phyloP scores from a whole-genome alignment of 75 land plant species.

The Adiantum capillusveneris region DNA sequence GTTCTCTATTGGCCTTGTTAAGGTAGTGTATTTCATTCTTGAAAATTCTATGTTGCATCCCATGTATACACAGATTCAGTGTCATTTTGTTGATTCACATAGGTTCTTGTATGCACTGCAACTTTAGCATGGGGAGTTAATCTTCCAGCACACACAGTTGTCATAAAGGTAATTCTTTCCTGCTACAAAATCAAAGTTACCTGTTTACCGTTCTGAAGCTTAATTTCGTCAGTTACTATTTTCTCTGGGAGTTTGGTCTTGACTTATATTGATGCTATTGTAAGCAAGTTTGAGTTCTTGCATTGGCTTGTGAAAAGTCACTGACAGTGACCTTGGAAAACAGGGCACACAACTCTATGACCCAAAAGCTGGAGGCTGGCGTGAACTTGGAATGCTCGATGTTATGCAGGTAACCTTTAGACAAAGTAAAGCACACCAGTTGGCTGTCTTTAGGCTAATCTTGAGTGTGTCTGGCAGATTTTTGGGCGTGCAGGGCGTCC shows the following conservation, averaged over 20 bases:
- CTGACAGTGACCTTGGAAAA: too few species aligned
- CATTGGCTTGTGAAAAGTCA: too few species aligned
- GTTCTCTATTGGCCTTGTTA: conserved; percentile 84
- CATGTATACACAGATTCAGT: too few species aligned
- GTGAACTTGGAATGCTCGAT: conserved; percentile 97
- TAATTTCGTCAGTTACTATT: too few species aligned
- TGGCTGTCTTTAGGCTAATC: background rate
- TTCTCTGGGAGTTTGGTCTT: too few species aligned
- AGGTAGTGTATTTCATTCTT: conserved; percentile 36
- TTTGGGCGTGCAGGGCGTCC: conserved; percentile 99
- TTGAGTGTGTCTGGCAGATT: conserved; percentile 39
- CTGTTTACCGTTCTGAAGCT: too few species aligned
- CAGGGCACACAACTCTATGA: conserved; percentile 99
- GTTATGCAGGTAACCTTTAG: conserved; percentile 81
- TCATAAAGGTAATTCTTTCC: conserved; percentile 98
- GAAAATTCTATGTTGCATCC: too few species aligned
- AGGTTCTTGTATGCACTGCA: conserved; percentile 98
- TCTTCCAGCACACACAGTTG: conserved; percentile 96
- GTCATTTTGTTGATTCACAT: conserved; percentile 6
- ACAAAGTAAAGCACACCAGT: background rate
- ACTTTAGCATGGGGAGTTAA: conserved; percentile 99
- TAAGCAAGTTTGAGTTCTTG: too few species aligned
- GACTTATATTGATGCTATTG: too few species aligned
- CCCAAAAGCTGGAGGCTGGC: conserved; percentile 97
- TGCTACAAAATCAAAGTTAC: too few species aligned